Percentiles rank a stretch among this genome's conserved stretches.
phyloP scores from a whole-genome alignment of 164 flowering plant species.

The Magnolia changhungtana region DNA sequence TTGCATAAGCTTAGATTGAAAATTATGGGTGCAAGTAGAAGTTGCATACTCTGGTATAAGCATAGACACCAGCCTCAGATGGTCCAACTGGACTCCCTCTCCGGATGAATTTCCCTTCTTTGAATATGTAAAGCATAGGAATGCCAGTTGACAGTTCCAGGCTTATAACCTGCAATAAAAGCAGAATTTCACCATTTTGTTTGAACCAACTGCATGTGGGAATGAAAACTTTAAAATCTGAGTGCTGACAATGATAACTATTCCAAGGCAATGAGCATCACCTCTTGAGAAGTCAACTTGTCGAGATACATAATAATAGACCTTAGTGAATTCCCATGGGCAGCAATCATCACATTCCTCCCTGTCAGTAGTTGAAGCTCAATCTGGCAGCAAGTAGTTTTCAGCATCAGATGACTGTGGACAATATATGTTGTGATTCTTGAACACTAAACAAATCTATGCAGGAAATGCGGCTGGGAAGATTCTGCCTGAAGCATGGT shows the following conservation, averaged over 20 bases:
- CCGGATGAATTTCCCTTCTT: slow-evolving; percentile 81
- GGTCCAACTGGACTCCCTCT: slow-evolving; percentile 95
- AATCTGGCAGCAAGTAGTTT: slow-evolving; percentile 49
- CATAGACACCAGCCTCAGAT: slow-evolving; percentile 92
- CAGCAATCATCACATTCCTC: slow-evolving; percentile 94
- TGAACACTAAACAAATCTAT: background rate
- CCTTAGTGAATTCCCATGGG: slow-evolving; percentile 95
- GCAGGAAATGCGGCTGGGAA: background rate
- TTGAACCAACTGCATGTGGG: background rate
- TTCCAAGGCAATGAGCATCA: slow-evolving; percentile 12
- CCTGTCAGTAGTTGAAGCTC: slow-evolving; percentile 76
- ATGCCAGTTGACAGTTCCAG: slow-evolving; percentile 91
- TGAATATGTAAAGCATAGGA: slow-evolving; percentile 95
- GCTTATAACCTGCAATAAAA: slow-evolving; percentile 64
- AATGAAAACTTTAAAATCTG: background rate
- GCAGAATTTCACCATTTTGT: slow-evolving; percentile 3
- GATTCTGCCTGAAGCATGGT: too few relatives aligned
- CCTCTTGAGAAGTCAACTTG: slow-evolving; percentile 95
- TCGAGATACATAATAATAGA: slow-evolving; percentile 99
- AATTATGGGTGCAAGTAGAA: slow-evolving; percentile 1
- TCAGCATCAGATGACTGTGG: slow-evolving; percentile 15
- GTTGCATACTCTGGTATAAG: slow-evolving; percentile 79
- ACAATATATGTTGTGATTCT: background rate
- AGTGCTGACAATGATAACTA: background rate
- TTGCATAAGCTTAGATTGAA: slow-evolving; percentile 1